Base-by-base conservation (phyloP, 2,329 filamentous ascomycete species). In the Trichoderma koningiopsis region DNA sequence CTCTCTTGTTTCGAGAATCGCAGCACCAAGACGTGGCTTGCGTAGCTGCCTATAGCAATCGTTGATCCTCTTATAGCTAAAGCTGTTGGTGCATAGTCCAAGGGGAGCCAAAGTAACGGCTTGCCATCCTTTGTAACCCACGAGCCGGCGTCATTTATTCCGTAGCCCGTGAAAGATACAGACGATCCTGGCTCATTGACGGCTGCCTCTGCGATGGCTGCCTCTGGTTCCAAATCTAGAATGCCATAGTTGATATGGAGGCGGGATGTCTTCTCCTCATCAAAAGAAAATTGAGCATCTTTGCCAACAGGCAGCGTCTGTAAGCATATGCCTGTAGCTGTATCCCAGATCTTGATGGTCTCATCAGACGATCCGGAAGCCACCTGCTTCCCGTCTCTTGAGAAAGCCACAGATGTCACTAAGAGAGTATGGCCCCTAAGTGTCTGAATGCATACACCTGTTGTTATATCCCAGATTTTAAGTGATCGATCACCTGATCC, bases 291-390 rank as follows among this genome's bases (percentile, higher is more conserved):
- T 31, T 55, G 24, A 55, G 24, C 19, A 55, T 7, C 7, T 55
- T 4, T 2, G 8, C 16, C 24, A 14, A 7, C 13, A 19, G 14
- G 13, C 13, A 55, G 24, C 24, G 52, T 55, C 24, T 31, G 52
- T 27, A 31, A 1, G 24, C 52, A 55, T 7, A 19, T 14, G 5
- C 52, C 52, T 19, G 52, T 55, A 13, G 5, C 22, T 29, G 13
- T 29, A 53, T 53, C 24, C 49, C 49, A 53, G 49, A 53, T 16
- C 24, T 53, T 53, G 24, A 53, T 11, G 1, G 11, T 14, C 4
- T 13, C 5, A 27, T 69, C 65, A 3, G 10, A 1, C 49, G 69
- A 59, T 11, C 27, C 66, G 31, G 66, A 70, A 22, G 31, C 59
- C 16, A 62, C 10, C 29, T 11, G 35, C n/a, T 3, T 24, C 3